Evolutionary conservation across 148 eudicot species (phyloP).

Genomic region (Selenicereus undatus): DNA sequence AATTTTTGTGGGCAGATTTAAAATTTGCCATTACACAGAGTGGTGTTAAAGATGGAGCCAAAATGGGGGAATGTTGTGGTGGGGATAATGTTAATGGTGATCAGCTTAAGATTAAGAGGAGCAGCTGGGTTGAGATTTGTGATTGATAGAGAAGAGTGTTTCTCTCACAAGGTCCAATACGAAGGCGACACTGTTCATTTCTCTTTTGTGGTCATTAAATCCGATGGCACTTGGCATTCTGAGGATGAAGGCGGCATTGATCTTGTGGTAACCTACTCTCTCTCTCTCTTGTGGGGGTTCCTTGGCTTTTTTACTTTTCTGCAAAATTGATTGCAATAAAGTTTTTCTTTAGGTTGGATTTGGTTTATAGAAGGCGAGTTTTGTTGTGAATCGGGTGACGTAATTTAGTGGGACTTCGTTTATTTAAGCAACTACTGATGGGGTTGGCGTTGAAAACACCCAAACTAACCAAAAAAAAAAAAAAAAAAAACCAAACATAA

Average conservation of each 20-base stretch:
- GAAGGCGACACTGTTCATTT: constrained; percentile 59
- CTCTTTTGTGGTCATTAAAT: constrained; percentile 68
- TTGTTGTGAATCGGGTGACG: neutral
- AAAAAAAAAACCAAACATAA: no score
- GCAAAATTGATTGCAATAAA: neutral
- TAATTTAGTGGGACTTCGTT: neutral
- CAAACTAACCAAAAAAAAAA: no score
- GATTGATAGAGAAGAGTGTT: constrained; percentile 79
- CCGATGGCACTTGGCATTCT: constrained; percentile 51
- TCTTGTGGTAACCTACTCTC: constrained; percentile 44
- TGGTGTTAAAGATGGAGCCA: constrained; percentile 19
- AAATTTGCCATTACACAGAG: neutral
- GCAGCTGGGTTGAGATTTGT: constrained; percentile 58
- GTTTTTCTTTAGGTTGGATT: neutral
- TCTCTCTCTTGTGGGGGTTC: neutral
- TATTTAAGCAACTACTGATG: neutral
- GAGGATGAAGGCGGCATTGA: constrained; percentile 54
- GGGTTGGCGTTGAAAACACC: neutral
- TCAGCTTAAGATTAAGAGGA: constrained; percentile 28
- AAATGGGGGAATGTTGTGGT: constrained; percentile 20
- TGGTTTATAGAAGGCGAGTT: neutral
- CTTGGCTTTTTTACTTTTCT: neutral
- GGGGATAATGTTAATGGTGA: constrained; percentile 18
- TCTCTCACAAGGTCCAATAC: constrained; percentile 51
- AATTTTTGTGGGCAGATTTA: neutral